These are phyloP conservation scores for Apophysomyces ossiformis DNA, from an alignment of 371 early-diverging fungal species.

Conservation along the genomic window DNA sequence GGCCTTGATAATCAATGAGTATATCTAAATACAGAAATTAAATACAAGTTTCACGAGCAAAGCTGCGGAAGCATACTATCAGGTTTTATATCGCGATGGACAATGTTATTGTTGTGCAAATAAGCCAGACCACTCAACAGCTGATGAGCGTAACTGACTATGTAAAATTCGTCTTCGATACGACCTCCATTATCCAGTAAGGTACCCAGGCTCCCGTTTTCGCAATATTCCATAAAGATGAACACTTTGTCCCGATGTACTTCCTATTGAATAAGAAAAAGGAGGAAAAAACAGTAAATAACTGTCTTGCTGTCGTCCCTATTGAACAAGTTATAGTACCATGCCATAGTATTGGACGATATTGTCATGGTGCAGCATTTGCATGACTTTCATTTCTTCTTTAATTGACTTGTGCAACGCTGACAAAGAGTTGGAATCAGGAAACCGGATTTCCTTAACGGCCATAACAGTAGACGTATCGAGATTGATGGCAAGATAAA, in stretches of 20 bases:
- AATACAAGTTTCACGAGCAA: background rate
- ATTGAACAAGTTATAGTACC: constrained; percentile 15
- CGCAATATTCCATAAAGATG: constrained; percentile 95
- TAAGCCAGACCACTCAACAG: constrained; percentile 87
- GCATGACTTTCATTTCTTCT: constrained; percentile 92
- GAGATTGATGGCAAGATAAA: constrained; percentile 83
- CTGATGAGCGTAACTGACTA: constrained; percentile 84
- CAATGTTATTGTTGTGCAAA: constrained; percentile 84
- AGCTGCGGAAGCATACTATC: constrained; percentile 65
- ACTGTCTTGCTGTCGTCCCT: background rate
- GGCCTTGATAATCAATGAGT: constrained; percentile 77
- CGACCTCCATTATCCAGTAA: constrained; percentile 81
- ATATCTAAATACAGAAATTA: constrained; percentile 56
- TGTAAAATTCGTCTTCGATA: constrained; percentile 74
- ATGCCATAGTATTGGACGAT: constrained; percentile 90
- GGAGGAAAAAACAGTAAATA: background rate
- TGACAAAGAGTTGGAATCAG: constrained; percentile 70
- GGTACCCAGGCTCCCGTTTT: constrained; percentile 79
- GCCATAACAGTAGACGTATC: constrained; percentile 89
- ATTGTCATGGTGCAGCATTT: constrained; percentile 85
- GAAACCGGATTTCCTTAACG: constrained; percentile 90
- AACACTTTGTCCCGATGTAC: constrained; percentile 89
- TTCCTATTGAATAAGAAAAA: constrained; percentile 48
- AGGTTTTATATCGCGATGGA: constrained; percentile 93
- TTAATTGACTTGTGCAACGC: constrained; percentile 76